Percentiles rank a stretch among this genome's conserved stretches.
phyloP scores from a whole-genome alignment of 1,139 yeast genomes.

The Spencermartinsiella ligniputridi region DNA sequence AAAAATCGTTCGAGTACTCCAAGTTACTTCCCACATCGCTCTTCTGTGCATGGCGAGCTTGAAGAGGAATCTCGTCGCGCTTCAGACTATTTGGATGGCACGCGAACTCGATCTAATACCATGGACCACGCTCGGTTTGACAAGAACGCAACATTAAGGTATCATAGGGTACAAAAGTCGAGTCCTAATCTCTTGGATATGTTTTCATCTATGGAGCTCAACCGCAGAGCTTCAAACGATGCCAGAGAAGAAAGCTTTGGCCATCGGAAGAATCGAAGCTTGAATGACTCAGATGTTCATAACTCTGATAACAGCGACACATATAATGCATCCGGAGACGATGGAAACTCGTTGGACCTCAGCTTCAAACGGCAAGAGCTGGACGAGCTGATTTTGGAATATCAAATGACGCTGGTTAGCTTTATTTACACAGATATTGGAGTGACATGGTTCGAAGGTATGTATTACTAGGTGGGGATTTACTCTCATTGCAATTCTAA shows the following conservation, averaged over 20 bases:
- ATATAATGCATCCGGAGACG: constrained; percentile 1
- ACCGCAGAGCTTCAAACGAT: constrained; percentile 3
- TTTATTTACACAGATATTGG: constrained; percentile 31
- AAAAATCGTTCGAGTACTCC: constrained; percentile 19
- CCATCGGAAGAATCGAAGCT: constrained; percentile 26
- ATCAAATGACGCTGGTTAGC: constrained; percentile 30
- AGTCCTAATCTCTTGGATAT: constrained; percentile 29
- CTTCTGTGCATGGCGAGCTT: constrained; percentile 11
- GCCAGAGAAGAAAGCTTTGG: constrained; percentile 7
- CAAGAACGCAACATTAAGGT: constrained; percentile 18
- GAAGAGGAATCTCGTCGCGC: constrained; percentile 7
- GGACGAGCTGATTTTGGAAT: constrained; percentile 23
- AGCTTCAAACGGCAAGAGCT: constrained; percentile 21
- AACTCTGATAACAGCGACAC: neutral
- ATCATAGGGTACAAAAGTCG: constrained; percentile 25
- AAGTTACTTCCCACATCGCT: constrained; percentile 10
- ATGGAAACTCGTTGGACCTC: constrained; percentile 1
- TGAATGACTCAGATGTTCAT: constrained; percentile 19
- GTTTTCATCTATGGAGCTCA: constrained; percentile 22
- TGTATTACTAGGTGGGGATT: constrained; percentile 13
- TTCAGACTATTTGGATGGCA: constrained; percentile 2
- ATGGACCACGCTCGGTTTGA: constrained; percentile 1
- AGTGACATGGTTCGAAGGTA: constrained; percentile 24
- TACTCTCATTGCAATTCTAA: constrained; percentile 2
- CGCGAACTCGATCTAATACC: constrained; percentile 5